phyloP scores from a whole-genome alignment of 257 asterid genomes.

The Nicotiana tomentosiformis region DNA sequence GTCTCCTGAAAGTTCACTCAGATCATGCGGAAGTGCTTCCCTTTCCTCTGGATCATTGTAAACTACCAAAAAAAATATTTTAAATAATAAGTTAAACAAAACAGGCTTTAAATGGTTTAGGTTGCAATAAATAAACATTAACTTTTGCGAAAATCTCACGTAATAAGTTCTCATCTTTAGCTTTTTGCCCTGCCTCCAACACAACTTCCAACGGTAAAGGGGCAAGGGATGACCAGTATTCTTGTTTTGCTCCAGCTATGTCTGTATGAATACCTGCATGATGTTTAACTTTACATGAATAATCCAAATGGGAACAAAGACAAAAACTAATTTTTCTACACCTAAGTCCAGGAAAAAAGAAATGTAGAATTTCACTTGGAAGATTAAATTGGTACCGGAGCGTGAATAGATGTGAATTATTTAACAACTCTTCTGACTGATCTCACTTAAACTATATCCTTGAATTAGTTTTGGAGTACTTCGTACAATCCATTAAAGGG shows the following conservation, averaged over 20 bases:
- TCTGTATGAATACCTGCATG: slow-evolving; percentile 75
- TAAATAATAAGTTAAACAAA: slow-evolving; percentile 3
- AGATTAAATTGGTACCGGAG: neutral
- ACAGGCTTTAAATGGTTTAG: neutral
- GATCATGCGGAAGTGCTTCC: slow-evolving; percentile 29
- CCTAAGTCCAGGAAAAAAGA: neutral
- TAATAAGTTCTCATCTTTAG: slow-evolving; percentile 40
- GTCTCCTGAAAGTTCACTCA: slow-evolving; percentile 38
- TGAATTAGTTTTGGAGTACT: neutral
- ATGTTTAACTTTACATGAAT: neutral
- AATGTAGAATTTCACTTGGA: neutral
- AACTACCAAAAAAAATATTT: slow-evolving; percentile 25
- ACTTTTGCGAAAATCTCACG: slow-evolving; percentile 28
- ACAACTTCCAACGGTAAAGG: slow-evolving; percentile 68
- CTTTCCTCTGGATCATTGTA: slow-evolving; percentile 59
- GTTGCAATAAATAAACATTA: neutral
- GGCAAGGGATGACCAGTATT: slow-evolving; percentile 74
- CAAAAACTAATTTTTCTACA: neutral
- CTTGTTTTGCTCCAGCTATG: slow-evolving; percentile 61
- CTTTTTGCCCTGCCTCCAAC: slow-evolving; percentile 69
- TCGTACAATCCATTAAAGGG: neutral
- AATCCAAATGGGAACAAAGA: neutral
- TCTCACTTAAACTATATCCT: neutral
- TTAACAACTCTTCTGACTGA: too few species aligned
- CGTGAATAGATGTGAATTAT: too few species aligned